Evolutionary conservation across 1,139 yeast species (phyloP), one percentile per base, ranked within the genome.

Genomic region (Candida dubliniensis): DNA sequence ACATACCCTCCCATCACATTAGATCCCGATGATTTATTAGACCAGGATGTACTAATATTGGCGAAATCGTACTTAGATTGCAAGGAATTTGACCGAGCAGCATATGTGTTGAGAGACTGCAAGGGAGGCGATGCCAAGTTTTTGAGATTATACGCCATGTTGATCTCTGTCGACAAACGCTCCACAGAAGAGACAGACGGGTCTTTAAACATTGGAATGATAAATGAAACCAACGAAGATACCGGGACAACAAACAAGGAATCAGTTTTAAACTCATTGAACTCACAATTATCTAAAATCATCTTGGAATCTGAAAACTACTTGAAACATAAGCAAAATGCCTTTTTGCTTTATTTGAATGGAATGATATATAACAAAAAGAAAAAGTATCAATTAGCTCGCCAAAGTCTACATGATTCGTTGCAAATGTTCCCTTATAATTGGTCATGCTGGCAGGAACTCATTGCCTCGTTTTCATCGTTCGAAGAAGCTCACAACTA

Each of bases 371-470:
- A 83, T 48, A 71, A 81, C 45, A 81, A 79, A 50, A 84, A 84
- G 56, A 82, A 83, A 47, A 81, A 85, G 50, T 67, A 67, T 25
- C 56, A 68, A 2, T 65, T 71, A 36, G 96, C 97, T 0, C 81
- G 84, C 47, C 68, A 73, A 24, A 69, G 71, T 40, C 72, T 90
- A 36, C 68, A 81, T 37, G 71, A 72, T 41, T 85, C 96, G 1
- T 61, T 86, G 13, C 61, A 70, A 14, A 41, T 76, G 25, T 89
- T 84, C 54, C 96, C 97, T 0, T 87, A 77, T 61, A 93, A 93
- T 57, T 93, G 98, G 98, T 81, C 93, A 44, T 87, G 95, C 47
- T 95, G 98, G 98, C 77, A 78, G 49, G 98, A 93, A 58, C 69
- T 93, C 32, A 69, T 85, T 11, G 71, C 81, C 2, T 83, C 95